Conservation (phyloP, 1,284 basidiomycete genomes). For the Inonotus hispidus region DNA sequence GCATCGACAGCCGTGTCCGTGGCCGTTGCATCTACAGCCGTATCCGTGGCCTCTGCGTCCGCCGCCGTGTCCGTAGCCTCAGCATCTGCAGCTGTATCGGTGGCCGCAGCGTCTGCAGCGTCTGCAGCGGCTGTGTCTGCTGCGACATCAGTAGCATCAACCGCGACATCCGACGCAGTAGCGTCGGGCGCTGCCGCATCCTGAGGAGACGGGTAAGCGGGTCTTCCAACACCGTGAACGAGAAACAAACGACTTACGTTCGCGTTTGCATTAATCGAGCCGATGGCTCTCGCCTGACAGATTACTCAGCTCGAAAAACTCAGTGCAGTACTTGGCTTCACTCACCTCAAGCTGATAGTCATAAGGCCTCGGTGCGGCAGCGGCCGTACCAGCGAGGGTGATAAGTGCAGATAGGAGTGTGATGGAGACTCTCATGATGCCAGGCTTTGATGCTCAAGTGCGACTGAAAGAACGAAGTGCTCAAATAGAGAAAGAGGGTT, state of each 20-base stretch:
- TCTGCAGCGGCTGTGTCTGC: neutral
- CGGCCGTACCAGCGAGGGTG: constrained; percentile 23
- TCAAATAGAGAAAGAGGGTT: neutral
- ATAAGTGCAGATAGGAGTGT: constrained; percentile 15
- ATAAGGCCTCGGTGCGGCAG: constrained; percentile 26
- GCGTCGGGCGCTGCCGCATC: neutral
- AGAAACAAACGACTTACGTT: constrained; percentile 1
- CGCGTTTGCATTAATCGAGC: neutral
- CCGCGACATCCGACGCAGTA: neutral
- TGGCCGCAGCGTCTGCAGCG: neutral
- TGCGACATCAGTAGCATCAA: neutral
- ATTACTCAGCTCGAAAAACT: neutral
- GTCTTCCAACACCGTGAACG: too few species aligned
- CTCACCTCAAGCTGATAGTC: constrained; percentile 23
- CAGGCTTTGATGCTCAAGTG: constrained; percentile 22
- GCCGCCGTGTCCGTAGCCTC: neutral
- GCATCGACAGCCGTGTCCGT: neutral
- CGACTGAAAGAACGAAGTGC: constrained; percentile 19
- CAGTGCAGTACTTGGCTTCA: neutral
- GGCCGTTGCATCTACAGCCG: neutral
- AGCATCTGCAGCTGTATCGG: neutral
- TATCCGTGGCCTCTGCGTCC: neutral
- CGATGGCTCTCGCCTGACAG: neutral
- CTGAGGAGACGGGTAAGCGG: neutral
- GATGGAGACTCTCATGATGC: constrained; percentile 18